Percentiles rank a stretch among this genome's conserved stretches.
These are phyloP conservation scores for Xylariaceae sp. DNA, from an alignment of 2,329 filamentous ascomycete genomes.

Conservation along the genomic window DNA sequence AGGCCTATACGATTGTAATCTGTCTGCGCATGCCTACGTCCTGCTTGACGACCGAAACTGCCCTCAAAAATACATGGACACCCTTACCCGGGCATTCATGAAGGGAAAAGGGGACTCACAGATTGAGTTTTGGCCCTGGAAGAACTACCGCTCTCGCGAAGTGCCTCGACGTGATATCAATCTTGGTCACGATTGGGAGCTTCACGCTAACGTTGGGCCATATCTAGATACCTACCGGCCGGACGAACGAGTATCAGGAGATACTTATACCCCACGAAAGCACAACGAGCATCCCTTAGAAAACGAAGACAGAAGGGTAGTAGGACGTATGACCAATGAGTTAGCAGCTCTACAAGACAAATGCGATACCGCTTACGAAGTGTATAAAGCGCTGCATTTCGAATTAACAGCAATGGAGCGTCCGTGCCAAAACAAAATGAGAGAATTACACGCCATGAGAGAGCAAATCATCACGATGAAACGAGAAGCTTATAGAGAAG, in stretches of 20 bases:
- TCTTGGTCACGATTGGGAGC: constrained; percentile 8
- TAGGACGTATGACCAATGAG: constrained; percentile 6
- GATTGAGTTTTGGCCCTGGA: constrained; percentile 13
- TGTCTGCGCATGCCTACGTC: constrained; percentile 11
- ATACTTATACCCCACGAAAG: constrained; percentile 3
- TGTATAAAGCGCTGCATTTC: constrained; percentile 4
- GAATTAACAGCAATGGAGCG: not conserved
- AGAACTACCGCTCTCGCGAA: not conserved
- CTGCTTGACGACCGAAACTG: constrained; percentile 1
- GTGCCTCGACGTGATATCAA: not conserved
- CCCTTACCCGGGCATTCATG: constrained; percentile 1
- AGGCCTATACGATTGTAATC: constrained; percentile 6
- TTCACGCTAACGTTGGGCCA: constrained; percentile 15
- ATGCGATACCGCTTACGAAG: constrained; percentile 5
- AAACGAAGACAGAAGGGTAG: not conserved
- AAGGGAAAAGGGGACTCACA: not conserved
- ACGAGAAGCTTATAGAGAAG: constrained; percentile 11
- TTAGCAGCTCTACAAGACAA: not conserved
- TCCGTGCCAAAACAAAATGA: not conserved
- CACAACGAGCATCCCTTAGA: not conserved
- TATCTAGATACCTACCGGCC: constrained; percentile 16
- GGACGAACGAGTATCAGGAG: not conserved
- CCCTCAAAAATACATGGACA: constrained; percentile 8
- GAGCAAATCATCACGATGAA: constrained; percentile 13
- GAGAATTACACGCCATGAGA: constrained; percentile 8